Evolutionary conservation across 768 basidiomycete species (phyloP), one percentile per base, ranked within the genome.

Genomic region (Pleurotus cornucopiae): DNA sequence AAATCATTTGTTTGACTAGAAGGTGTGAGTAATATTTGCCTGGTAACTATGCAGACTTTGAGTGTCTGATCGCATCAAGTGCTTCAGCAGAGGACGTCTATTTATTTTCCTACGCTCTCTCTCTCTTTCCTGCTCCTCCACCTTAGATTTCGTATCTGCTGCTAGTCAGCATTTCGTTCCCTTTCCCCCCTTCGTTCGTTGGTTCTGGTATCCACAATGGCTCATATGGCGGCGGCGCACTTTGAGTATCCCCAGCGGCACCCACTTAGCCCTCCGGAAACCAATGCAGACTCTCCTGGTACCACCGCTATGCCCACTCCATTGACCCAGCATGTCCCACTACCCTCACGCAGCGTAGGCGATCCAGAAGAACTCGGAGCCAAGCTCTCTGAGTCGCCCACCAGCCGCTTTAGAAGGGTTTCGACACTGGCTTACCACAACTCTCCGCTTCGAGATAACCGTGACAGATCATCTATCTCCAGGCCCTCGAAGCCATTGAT

Each of bases 351-450:
- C 20, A 53, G 23, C 26, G 38, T 25, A 16, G 20, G 39, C n/a
- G 51, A 53, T 18, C 51, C 39, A 12, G 51, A 53, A 53, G 49
- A 49, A 38, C 57, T 59, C 25, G 61, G 64, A 12, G 53, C 64
- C 1, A 58, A 61, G 39, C 66, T 62, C 45, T 57, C 67, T 26
- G 73, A 74, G 23, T 64, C 64, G 16, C 59, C 74, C 18, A 67
- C 61, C 5, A 60, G 69, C 41, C 76, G 75, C 13, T 64, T 75
- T 56, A 77, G 78, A 16, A 76, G 70, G 55, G 70, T 70, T 4
- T 80, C 82, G 3, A 76, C 81, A 0, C 74, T 88, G 21, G 69
- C 79, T 3, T 89, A 89, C 67, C 75, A 82, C 58, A 76, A 67
- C 55, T 73, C 81, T 13, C 68, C 70, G 23, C 61, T 76, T 47